Evolutionary conservation across 805 yeast genomes (phyloP).

Genomic region (Middelhovenomyces tepae): DNA sequence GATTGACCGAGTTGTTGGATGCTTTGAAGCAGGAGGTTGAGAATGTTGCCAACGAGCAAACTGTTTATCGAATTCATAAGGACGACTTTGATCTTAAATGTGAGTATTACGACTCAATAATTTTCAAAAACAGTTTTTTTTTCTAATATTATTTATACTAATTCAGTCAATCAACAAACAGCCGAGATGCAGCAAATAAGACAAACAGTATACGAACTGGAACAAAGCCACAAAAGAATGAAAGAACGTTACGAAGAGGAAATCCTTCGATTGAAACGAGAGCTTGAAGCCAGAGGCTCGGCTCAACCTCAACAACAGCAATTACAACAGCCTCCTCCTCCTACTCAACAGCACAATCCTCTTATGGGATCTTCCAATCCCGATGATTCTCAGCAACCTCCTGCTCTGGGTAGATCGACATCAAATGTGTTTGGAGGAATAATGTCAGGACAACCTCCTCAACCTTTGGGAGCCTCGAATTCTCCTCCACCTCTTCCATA

Average conservation of each 20-base stretch:
- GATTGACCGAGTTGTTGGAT: slow-evolving; percentile 72
- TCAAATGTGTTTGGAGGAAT: slow-evolving; percentile 25
- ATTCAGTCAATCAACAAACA: slow-evolving; percentile 68
- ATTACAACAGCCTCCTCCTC: slow-evolving; percentile 28
- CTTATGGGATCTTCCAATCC: slow-evolving; percentile 15
- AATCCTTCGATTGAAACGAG: slow-evolving; percentile 73
- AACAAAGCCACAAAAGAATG: slow-evolving; percentile 87
- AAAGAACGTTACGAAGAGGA: slow-evolving; percentile 96
- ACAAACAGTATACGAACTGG: slow-evolving; percentile 88
- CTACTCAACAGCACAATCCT: slow-evolving; percentile 17
- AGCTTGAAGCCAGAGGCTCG: slow-evolving; percentile 73
- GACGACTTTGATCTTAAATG: slow-evolving; percentile 83
- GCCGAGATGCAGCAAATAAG: slow-evolving; percentile 90
- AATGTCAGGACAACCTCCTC: slow-evolving; percentile 26
- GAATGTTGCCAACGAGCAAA: slow-evolving; percentile 74
- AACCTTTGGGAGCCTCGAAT: slow-evolving; percentile 20
- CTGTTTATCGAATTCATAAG: slow-evolving; percentile 77
- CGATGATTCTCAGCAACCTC: no score
- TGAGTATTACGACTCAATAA: slow-evolving; percentile 10
- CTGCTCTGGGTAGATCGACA: slow-evolving; percentile 24
- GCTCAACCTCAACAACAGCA: slow-evolving; percentile 38
- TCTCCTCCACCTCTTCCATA: slow-evolving; percentile 21
- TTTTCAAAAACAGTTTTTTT: slow-evolving; percentile 2
- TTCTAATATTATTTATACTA: neutral
- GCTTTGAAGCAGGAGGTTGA: slow-evolving; percentile 90